Evolutionary conservation across 345 rosid genomes (phyloP).

Genomic region (Gossypium sturtianum): DNA sequence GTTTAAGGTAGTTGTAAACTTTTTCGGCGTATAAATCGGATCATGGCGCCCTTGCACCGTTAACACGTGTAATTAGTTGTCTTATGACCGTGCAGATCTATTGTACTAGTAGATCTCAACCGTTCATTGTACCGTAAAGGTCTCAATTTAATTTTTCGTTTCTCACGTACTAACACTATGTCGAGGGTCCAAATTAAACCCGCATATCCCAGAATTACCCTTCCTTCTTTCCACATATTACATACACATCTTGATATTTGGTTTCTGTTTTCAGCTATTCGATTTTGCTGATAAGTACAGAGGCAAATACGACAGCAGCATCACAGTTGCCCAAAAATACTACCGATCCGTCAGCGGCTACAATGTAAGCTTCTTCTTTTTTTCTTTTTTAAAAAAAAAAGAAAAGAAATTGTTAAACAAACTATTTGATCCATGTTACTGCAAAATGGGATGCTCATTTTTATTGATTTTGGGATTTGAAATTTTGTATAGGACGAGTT

Average conservation of each 20-base stretch:
- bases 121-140: constrained; percentile 29
- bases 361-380: constrained; percentile 40
- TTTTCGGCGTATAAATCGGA: constrained; percentile 35
- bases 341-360: constrained; percentile 87
- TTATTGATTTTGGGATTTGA: background rate
- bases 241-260: background rate
- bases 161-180: constrained; percentile 25
- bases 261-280: constrained; percentile 53
- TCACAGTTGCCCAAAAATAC: constrained; percentile 78
- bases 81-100: constrained; percentile 31
- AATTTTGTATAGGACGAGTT: constrained; percentile 66
- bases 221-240: background rate
- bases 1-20: background rate
- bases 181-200: constrained; percentile 23
- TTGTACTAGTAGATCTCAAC: constrained; percentile 27
- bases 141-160: background rate
- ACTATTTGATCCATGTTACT: background rate
- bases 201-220: constrained; percentile 8
- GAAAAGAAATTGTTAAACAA: background rate
- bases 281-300: constrained; percentile 95
- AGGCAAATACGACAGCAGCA: constrained; percentile 94
- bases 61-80: constrained; percentile 32
- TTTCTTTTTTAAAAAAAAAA: background rate
- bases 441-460: background rate
- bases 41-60: constrained; percentile 22